Evolutionary conservation across 805 yeast species (phyloP).

Genomic region (Ogataea populi-albae): DNA sequence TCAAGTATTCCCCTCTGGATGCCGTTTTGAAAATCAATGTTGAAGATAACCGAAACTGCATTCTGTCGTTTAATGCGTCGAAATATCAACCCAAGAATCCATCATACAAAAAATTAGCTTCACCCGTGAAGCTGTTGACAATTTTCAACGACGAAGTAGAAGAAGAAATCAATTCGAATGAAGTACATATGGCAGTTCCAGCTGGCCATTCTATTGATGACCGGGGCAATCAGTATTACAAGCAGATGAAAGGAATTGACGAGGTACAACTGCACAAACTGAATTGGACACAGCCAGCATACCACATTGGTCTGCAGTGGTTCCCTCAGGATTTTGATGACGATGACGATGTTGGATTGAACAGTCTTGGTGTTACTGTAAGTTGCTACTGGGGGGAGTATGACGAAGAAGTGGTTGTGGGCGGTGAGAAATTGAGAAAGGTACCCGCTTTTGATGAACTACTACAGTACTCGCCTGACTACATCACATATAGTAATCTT

Average conservation of each 20-base stretch:
- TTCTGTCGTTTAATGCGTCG: slow-evolving; percentile 53
- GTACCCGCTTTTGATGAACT: slow-evolving; percentile 75
- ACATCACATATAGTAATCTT: slow-evolving; percentile 61
- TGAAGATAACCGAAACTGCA: slow-evolving; percentile 63
- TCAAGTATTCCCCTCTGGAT: slow-evolving; percentile 58
- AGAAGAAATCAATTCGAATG: slow-evolving; percentile 3
- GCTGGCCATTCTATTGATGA: slow-evolving; percentile 44
- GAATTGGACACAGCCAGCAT: slow-evolving; percentile 50
- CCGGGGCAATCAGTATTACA: slow-evolving; percentile 40
- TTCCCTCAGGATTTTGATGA: slow-evolving; percentile 55
- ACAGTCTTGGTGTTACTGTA: slow-evolving; percentile 51
- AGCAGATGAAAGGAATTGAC: slow-evolving; percentile 61
- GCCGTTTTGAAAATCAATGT: slow-evolving; percentile 61
- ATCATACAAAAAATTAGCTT: slow-evolving; percentile 33
- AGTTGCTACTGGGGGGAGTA: slow-evolving; percentile 81
- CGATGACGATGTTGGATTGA: slow-evolving; percentile 24
- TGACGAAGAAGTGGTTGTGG: slow-evolving; percentile 41
- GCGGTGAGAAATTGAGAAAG: slow-evolving; percentile 35
- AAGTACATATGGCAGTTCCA: slow-evolving; percentile 29
- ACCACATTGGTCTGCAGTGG: slow-evolving; percentile 73
- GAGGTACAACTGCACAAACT: slow-evolving; percentile 62
- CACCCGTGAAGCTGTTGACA: slow-evolving; percentile 66
- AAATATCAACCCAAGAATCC: slow-evolving; percentile 33
- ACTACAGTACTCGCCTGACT: slow-evolving; percentile 61
- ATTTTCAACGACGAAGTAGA: slow-evolving; percentile 39